Conservation (phyloP, 176 grass and related monocot species). For the Musa troglodytarum region DNA sequence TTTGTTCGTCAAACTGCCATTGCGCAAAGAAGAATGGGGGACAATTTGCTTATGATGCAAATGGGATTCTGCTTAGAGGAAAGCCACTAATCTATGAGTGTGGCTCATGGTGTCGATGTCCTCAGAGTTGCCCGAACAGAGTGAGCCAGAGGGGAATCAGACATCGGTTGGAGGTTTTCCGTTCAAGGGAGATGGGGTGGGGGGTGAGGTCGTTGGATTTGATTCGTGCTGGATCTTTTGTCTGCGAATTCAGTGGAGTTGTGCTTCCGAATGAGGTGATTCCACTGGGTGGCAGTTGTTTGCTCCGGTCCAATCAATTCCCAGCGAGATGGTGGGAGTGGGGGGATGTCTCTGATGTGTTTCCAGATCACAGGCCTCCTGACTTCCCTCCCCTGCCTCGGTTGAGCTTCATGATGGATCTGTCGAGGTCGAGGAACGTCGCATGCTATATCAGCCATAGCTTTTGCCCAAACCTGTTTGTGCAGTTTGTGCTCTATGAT, state of each 20-base stretch:
- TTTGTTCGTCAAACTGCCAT: constrained; percentile 63
- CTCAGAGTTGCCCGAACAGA: constrained; percentile 66
- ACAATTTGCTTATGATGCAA: constrained; percentile 70
- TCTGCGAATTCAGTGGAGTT: constrained; percentile 93
- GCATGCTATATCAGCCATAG: constrained; percentile 99
- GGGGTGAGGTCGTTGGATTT: constrained; percentile 92
- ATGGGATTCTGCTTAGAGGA: constrained; percentile 57
- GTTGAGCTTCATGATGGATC: constrained; percentile 72
- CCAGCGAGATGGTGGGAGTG: constrained; percentile 84
- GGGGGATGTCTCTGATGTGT: constrained; percentile 90
- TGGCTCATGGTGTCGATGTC: constrained; percentile 67
- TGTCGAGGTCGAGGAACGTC: constrained; percentile 87
- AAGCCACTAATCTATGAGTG: constrained; percentile 90
- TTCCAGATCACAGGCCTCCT: constrained; percentile 50
- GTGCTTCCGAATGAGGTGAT: constrained; percentile 45
- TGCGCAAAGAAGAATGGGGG: constrained; percentile 73
- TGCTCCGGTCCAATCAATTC: constrained; percentile 68
- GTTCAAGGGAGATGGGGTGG: constrained; percentile 89
- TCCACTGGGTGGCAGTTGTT: constrained; percentile 24
- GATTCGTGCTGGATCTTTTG: constrained; percentile 75
- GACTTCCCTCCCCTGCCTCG: constrained; percentile 40
- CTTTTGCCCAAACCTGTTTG: constrained; percentile 86
- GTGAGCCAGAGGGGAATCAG: constrained; percentile 82
- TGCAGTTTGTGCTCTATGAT: constrained; percentile 89
- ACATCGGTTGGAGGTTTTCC: constrained; percentile 75